Conservation (phyloP, 1,284 basidiomycete genomes). For the Puccinia hordei region DNA sequence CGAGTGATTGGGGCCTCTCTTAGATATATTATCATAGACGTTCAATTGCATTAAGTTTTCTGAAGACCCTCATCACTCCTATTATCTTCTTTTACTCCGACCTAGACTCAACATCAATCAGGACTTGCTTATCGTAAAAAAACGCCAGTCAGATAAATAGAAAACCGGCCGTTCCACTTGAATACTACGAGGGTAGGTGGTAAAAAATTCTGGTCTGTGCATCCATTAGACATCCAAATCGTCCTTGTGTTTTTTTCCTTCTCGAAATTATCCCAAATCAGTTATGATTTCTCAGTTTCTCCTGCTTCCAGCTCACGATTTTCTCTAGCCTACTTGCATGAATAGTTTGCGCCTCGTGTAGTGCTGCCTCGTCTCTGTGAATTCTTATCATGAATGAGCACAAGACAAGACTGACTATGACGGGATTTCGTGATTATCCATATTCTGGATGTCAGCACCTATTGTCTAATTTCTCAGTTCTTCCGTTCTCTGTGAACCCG, state of each 20-base stretch:
- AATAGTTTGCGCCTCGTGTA: background rate
- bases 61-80: too few species aligned
- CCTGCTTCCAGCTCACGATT: background rate
- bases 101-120: too few species aligned
- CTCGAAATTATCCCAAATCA: background rate
- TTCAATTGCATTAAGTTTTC: too few species aligned
- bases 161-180: background rate
- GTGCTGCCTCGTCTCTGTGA: background rate
- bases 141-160: background rate
- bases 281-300: too few species aligned
- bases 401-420: constrained; percentile 5
- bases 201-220: background rate
- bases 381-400: background rate
- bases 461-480: background rate
- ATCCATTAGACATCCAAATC: background rate
- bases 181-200: background rate
- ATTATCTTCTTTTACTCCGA: too few species aligned
- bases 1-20: too few species aligned
- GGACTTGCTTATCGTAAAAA: too few species aligned
- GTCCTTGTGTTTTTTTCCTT: background rate
- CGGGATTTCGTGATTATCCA: background rate
- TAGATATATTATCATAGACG: too few species aligned
- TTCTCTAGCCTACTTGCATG: background rate
- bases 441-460: background rate
- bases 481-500: background rate